Conservation (phyloP, 2,329 filamentous ascomycete species). For the Cladosporium sp. region DNA sequence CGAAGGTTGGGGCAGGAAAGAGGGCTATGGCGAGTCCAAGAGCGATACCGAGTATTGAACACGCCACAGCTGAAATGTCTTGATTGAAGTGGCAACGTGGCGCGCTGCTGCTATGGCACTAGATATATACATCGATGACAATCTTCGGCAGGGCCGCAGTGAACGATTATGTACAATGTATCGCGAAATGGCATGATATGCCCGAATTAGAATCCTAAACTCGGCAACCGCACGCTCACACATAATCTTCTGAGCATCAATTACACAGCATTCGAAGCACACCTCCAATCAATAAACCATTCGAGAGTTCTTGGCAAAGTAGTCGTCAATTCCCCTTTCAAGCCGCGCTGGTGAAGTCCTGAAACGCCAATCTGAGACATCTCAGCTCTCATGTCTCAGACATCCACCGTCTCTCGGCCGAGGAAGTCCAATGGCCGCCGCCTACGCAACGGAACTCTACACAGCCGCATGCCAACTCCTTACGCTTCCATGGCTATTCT, state of each 20-base stretch:
- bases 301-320: not conserved
- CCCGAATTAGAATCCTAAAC: not conserved
- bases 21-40: constrained; percentile 18
- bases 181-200: not conserved
- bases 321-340: not conserved
- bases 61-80: not conserved
- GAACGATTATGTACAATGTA: not conserved
- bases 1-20: constrained; percentile 31
- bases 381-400: constrained; percentile 4
- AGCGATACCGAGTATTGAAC: constrained; percentile 3
- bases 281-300: not conserved
- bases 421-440: not conserved
- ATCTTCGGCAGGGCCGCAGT: not conserved
- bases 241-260: not conserved
- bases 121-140: not conserved
- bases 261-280: not conserved
- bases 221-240: not conserved
- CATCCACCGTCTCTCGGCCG: constrained; percentile 9
- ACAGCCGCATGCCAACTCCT: not conserved
- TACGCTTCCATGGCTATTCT: not conserved
- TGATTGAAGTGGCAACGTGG: not conserved
- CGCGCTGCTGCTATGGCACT: not conserved
- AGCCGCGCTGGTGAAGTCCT: not conserved
- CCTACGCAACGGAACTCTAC: not conserved
- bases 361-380: not conserved